Evolutionary conservation across 140 eudicot species (phyloP), one percentile per base, ranked within the genome.

Genomic region (Oenanthe javanica): DNA sequence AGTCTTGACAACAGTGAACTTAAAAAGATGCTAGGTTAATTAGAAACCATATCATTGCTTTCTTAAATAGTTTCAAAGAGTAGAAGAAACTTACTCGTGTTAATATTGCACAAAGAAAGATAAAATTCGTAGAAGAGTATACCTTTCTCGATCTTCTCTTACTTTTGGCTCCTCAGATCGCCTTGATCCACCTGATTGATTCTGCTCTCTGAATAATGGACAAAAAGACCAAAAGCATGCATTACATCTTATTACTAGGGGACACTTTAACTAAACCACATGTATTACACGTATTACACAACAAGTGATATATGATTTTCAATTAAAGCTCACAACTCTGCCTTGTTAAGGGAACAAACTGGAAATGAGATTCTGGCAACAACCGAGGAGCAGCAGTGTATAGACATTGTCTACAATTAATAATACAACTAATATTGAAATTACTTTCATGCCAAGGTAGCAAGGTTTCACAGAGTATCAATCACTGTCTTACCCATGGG

Each of bases 141-240:
- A 92, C 96, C 91, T 83, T 67, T 93, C 96, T 42, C 97, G 87
- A 21, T 94, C 99, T 40, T 93, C 97, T 11, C 87, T 84, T 84
- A 80, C 88, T 87, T 89, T 88, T 83, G 99, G 99, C 86, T 94
- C 99, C 85, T 79, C 96, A 9, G 99, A 92, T 66, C 93, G 90
- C 73, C 97, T 51, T 54, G 89, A 51, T 18, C 89, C 95, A 69
- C 92, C 89, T 55, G 95, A 77, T 84, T 90, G 93, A 14, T 84
- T 89, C 79, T 86, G 91, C 83, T 94, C 98, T 84, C 98, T 94
- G 86, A 76, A 42, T 31, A 84, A 52, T 48, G 50, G 36, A 66
- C 51, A 49, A 48, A 69, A 51, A 59, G 47, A 48, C 46, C 55
- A 21, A 43, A 79, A 66, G 76, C 42, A 66, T 25, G 36, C 2